A percentile compares a stretch with the other conserved stretches of the same genome.
These are phyloP conservation scores for Silene vulgaris DNA, from an alignment of 179 eudicot species.

Conservation along the genomic window DNA sequence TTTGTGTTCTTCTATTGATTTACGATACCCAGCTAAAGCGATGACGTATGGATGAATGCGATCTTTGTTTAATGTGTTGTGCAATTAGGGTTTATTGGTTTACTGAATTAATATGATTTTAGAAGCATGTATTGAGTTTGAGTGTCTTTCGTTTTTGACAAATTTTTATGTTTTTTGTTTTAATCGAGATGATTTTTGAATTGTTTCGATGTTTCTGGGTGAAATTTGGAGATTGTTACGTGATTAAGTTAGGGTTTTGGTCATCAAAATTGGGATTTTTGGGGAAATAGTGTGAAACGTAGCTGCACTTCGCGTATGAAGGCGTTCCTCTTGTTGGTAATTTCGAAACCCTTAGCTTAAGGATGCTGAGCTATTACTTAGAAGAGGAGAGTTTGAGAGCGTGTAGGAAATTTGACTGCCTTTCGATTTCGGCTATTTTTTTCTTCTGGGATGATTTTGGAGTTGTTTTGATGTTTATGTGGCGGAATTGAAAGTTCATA, in stretches of 20 bases:
- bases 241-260: neutral
- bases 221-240: neutral
- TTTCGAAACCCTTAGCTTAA: neutral
- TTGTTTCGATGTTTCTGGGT: neutral
- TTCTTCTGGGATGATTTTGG: neutral
- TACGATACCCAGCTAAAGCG: neutral
- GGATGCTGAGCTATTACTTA: neutral
- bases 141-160: neutral
- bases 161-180: neutral
- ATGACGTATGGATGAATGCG: neutral
- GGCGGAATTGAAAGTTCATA: neutral
- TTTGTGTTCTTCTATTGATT: neutral
- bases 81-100: slow-evolving; percentile 11
- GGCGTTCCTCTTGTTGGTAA: neutral
- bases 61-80: neutral
- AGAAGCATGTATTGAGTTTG: too few relatives aligned
- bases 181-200: neutral
- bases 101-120: too few relatives aligned
- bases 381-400: neutral
- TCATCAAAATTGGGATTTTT: neutral
- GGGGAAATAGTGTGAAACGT: neutral
- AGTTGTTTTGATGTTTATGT: neutral
- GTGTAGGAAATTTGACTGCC: too few relatives aligned
- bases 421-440: neutral
- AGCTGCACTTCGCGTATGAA: neutral